Conservation (phyloP, 75 land plant genomes). For the Picea glauca region DNA sequence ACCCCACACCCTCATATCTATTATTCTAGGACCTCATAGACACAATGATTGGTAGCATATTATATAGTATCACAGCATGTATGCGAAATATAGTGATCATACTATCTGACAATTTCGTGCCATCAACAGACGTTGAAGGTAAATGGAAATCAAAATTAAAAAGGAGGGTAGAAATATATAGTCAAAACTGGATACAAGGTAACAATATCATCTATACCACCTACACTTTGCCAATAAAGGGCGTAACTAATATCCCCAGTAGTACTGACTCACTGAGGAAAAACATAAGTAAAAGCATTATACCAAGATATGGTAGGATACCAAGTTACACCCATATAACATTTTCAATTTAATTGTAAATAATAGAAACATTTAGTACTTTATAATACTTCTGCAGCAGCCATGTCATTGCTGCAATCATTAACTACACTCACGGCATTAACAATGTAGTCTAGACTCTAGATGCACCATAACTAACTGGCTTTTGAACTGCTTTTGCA, state of each 20-base stretch:
- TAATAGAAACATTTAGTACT: not conserved
- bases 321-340: not conserved
- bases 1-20: too few relatives aligned
- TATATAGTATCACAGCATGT: too few relatives aligned
- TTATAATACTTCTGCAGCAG: not conserved
- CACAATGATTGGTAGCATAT: too few relatives aligned
- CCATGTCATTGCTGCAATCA: not conserved
- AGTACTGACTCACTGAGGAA: too few relatives aligned
- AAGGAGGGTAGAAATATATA: too few relatives aligned
- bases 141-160: too few relatives aligned
- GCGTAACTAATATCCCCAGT: not conserved
- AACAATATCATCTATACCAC: not conserved
- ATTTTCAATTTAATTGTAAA: not conserved
- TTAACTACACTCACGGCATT: not conserved
- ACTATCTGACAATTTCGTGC: too few relatives aligned
- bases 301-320: not conserved
- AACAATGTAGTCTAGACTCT: not conserved
- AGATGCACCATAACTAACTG: constrained; percentile 58
- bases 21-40: too few relatives aligned
- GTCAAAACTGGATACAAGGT: not conserved
- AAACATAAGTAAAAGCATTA: not conserved
- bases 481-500: constrained; percentile 66
- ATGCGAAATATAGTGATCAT: too few relatives aligned
- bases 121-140: too few relatives aligned
- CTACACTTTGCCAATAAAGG: not conserved